Evolutionary conservation across 2,329 filamentous ascomycete genomes (phyloP).

Genomic region (Apiospora koreana): DNA sequence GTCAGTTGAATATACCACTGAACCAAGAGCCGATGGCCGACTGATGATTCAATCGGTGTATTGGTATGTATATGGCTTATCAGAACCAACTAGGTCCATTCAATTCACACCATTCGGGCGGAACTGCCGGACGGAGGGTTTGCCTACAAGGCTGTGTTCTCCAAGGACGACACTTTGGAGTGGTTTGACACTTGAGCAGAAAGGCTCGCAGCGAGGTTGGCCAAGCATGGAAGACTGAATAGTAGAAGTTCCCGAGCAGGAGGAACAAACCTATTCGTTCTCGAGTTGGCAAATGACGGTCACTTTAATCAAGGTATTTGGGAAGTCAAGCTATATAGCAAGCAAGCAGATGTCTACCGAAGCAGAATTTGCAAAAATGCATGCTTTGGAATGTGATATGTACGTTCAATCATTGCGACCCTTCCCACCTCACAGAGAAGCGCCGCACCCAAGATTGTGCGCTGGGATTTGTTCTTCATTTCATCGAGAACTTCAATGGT

Average conservation of each 20-base stretch:
- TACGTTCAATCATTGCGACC: constrained; percentile 63
- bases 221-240: not conserved
- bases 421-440: constrained; percentile 51
- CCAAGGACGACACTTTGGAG: constrained; percentile 46
- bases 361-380: not conserved
- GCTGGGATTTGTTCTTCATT: constrained; percentile 53
- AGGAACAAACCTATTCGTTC: not conserved
- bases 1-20: too few relatives aligned
- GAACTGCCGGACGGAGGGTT: constrained; percentile 44
- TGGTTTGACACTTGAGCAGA: constrained; percentile 53
- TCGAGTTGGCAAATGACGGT: not conserved
- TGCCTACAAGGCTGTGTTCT: constrained; percentile 47
- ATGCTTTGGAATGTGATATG: constrained; percentile 35
- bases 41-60: too few relatives aligned
- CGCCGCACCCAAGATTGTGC: constrained; percentile 63
- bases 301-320: not conserved
- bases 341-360: not conserved
- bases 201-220: not conserved
- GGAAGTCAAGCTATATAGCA: not conserved
- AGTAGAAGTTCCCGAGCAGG: not conserved
- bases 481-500: constrained; percentile 49
- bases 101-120: constrained; percentile 48
- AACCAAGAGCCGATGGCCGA: too few relatives aligned
- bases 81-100: too few relatives aligned
- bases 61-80: too few relatives aligned